Evolutionary conservation across 768 basidiomycete genomes (phyloP), one percentile per base, ranked within the genome.

Genomic region (Russula sp.): DNA sequence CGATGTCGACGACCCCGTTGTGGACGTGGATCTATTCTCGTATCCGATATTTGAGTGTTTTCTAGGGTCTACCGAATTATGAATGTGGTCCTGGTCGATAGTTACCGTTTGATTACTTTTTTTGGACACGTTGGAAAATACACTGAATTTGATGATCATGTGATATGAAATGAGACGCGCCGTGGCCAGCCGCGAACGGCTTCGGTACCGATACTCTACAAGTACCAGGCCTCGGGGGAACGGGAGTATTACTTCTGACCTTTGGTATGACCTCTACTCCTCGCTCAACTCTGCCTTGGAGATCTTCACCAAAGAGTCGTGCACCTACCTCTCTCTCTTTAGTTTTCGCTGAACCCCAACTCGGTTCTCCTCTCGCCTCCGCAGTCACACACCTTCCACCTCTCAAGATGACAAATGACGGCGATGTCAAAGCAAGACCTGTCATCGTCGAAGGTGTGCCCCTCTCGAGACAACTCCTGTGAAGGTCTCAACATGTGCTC

Each of bases 261-360:
- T 31, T 44, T 16, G 31, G 20, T 47, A 66, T 66, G 66, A 57
- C 66, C 44, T 55, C 63, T 45, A 53, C 51, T 27, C 64, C 61
- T 57, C 60, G 57, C n/a, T 65, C 66, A 9, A 45, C 52, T 20
- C 27, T 56, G 13, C 50, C 58, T 49, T 66, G 64, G 64, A 59
- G 61, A 55, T 13, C 56, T 6, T 45, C 54, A 7, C 56, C 51
- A 34, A 66, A 63, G 49, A 62, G 57, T n/a, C 49, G 50, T n/a
- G 67, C 67, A 18, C 65, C 67, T 1, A 49, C 61, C 10, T 68
- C 67, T 39, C 52, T 68, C 1, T 68, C 67, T 10, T 57, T 68
- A 22, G 14, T 68, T 6, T 22, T 68, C 14, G 67, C 67, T 14
- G 48, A 32, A 10, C 65, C 67, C 16, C 52, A 68, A 50, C 54